A percentile compares a stretch with the other conserved stretches of the same genome.
phyloP scores from a whole-genome alignment of 1,139 yeast species.

The Hyphopichia wangnamkhiaoensis region DNA sequence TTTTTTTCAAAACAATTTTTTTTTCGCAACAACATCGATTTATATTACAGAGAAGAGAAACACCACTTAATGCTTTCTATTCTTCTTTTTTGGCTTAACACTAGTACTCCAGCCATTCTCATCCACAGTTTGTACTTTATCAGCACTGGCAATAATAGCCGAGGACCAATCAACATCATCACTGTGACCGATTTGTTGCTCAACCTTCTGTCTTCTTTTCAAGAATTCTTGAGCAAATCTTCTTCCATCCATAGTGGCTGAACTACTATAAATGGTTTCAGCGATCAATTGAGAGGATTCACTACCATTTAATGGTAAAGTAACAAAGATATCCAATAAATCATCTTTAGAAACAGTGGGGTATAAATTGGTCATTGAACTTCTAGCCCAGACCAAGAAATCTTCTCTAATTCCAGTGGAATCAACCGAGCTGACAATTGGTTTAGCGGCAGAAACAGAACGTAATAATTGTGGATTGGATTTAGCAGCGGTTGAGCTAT shows the following conservation, averaged over 20 bases:
- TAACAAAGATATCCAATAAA: constrained; percentile 74
- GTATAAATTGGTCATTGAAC: constrained; percentile 70
- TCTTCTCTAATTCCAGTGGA: constrained; percentile 53
- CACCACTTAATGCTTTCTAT: constrained; percentile 17
- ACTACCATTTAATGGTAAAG: constrained; percentile 64
- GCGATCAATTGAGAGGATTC: constrained; percentile 87
- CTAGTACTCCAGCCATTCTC: constrained; percentile 76
- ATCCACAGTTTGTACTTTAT: constrained; percentile 50
- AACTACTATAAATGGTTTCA: constrained; percentile 88
- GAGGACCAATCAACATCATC: constrained; percentile 69
- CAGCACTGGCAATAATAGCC: constrained; percentile 54
- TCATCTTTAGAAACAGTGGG: constrained; percentile 75
- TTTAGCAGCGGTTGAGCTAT: constrained; percentile 25
- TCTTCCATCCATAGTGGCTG: constrained; percentile 93
- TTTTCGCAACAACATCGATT: not conserved
- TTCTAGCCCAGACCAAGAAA: constrained; percentile 82
- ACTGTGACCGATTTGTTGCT: constrained; percentile 50
- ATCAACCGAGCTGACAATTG: constrained; percentile 25
- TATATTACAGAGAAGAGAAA: not conserved
- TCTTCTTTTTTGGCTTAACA: constrained; percentile 58
- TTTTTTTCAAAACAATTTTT: too few species aligned
- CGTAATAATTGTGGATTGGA: constrained; percentile 48
- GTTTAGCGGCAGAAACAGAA: constrained; percentile 43
- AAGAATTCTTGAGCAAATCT: constrained; percentile 89
- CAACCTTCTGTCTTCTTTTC: constrained; percentile 73